phyloP scores from a whole-genome alignment of 176 grass and related monocot genomes.

The Lolium multiflorum region DNA sequence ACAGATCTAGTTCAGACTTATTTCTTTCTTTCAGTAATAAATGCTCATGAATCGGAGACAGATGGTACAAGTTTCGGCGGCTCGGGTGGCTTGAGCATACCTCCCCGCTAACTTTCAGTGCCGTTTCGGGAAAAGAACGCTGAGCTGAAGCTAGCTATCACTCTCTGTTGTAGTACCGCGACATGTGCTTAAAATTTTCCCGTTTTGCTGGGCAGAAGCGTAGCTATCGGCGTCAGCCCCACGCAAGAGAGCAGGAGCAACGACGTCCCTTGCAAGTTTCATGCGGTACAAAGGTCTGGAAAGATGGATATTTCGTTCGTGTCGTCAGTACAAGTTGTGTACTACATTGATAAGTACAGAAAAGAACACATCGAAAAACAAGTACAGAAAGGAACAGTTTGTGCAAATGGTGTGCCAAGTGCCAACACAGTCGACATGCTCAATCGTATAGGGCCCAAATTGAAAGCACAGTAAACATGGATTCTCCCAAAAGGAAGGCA shows the following conservation, averaged over 20 bases:
- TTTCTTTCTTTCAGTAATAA: neutral
- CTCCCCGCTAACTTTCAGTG: neutral
- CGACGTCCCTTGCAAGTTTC: slow-evolving; percentile 24
- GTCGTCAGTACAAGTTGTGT: slow-evolving; percentile 27
- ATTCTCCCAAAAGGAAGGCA: neutral
- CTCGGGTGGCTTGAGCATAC: neutral
- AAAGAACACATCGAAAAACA: neutral
- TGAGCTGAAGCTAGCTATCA: neutral
- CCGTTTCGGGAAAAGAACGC: neutral
- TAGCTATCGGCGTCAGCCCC: neutral
- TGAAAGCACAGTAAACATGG: neutral
- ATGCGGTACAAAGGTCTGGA: slow-evolving; percentile 7
- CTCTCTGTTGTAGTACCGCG: neutral
- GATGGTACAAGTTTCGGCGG: neutral
- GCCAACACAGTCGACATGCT: neutral
- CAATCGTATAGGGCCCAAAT: neutral
- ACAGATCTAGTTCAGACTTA: neutral
- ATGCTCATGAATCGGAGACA: neutral
- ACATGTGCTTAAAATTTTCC: neutral
- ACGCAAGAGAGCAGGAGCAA: neutral
- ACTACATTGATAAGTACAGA: neutral
- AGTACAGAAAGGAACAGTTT: neutral
- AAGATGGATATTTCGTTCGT: neutral
- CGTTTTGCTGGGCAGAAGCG: neutral
- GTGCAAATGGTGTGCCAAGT: neutral